Base-by-base conservation (phyloP, 202 grass and related monocot species). In the Hordeum pubiflorum region DNA sequence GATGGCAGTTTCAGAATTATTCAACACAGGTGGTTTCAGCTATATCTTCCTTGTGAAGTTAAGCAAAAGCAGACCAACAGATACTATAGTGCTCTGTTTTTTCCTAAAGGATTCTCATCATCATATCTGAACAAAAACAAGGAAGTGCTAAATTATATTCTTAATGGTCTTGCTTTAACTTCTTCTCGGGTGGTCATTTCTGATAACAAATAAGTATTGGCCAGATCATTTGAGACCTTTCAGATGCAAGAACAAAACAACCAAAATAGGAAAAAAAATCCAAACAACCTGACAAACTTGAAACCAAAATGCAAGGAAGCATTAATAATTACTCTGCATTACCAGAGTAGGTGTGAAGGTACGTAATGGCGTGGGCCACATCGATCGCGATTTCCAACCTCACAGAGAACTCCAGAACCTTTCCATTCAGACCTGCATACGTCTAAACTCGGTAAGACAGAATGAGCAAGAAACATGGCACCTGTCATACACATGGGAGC, bases 281-380 rank as follows among this genome's bases (percentile, higher is more conserved):
- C 23, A 71, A 44, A 71, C 10, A 71, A 71, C 23, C 10, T 68
- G 48, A 33, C 18, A 74, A 75, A 58, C 22, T 26, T 24, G 33
- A 50, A 83, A 57, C 11, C 40, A 29, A 82, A 73, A 65, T 83
- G 9, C n/a, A 74, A 58, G 3, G 32, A 23, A 75, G n/a, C 29
- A 80, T 0, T 43, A 21, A n/a, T n/a, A 46, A 36, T 6, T 58
- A 59, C 1, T 37, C 34, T 54, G 38, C 10, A 73, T 38, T 84
- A 94, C 95, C 92, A 54, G 92, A 94, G 80, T 98, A 98, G 59
- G 91, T 93, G 75, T 98, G 95, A 77, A 98, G 95, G 80, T 98
- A 98, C 23, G 89, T 98, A 69, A 98, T 76, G 78, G 92, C 95
- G 79, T 98, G 95, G 80, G 95, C 95, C 74, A 98, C 90, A 73